Evolutionary conservation across 1,284 basidiomycete species (phyloP), one percentile per base, ranked within the genome.

Genomic region (Melampsora americana): DNA sequence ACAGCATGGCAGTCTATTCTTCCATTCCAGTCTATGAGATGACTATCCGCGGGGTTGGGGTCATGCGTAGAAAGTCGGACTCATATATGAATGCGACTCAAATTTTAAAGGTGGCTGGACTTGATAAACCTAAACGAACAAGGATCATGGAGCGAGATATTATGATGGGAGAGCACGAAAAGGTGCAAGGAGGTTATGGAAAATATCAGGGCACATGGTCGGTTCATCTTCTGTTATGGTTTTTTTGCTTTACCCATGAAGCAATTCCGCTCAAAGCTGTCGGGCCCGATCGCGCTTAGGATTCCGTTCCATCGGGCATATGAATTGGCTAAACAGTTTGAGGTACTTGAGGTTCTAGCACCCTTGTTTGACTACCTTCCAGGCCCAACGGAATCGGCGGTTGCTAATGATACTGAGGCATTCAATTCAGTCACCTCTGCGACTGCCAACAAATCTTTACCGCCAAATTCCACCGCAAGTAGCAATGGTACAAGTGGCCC

Each of bases 161-260:
- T 78, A 87, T 95, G 56, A 91, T 91, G 62, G 95, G 95, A 69
- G 90, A 93, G 84, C 95, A 99, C 84, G 95, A 99, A 84, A 99
- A 99, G 84, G 93, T 99, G 14, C 96, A 99, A 83, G 96, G 96
- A 66, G 96, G 96, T 56, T 99, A 98, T 82, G 96, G 96, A 60
- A 97, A 97, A 85, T 99, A 98, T 83, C 96, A 99, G 83, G 96
- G 96, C 78, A 99, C 96, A 68, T 99, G 96, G 95, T 94, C 80
- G 82, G 86, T 82, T 50, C 16, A 35, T 23, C 7, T 44, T 23
- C 69, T 5, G 50, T 68, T 44, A 5, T 11, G 30, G 59, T 7
- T 23, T 71, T n/a, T 16, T 14, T 32, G 26, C 26, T 39, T 28
- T 53, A 68, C 12, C 16, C 16, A 18, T 44, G 42, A 44, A 44